Evolutionary conservation across 83 land plant species (phyloP), one percentile per base, ranked within the genome.

Genomic region (Diphasiastrum complanatum): DNA sequence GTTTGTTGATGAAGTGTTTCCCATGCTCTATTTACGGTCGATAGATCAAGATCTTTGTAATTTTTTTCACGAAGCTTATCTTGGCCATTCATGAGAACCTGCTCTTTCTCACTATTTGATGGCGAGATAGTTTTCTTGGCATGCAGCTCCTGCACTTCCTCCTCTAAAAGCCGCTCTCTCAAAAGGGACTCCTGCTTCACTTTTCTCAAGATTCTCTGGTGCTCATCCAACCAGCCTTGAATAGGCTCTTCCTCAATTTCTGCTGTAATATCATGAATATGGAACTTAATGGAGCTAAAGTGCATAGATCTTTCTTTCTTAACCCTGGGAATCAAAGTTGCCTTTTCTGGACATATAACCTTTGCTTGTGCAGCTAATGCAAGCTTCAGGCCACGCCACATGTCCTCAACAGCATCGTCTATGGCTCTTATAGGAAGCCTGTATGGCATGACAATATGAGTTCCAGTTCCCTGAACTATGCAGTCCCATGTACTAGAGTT

Each of bases 151-250:
- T 66, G 57, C 45, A 73, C 33, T 28, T 70, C 29, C 11, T 84
- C 85, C 8, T 93, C 89, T 26, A 89, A 71, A 52, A 86, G 74
- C 27, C 80, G 79, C 54, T 81, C 78, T 66, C 91, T 74, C 14
- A 82, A 81, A 74, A 75, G 76, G 40, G 79, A 61, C 50, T 88
- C 96, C 72, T 79, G 69, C 12, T 79, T 81, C 64, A 80, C 86
- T 40, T 86, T 86, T 46, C 71, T 78, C 79, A 88, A 60, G 46
- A 93, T 71, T 2, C 72, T 82, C 61, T 78, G 83, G 75, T 93
- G 99, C 52, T 93, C 92, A 73, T 93, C 99, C 59, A 93, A 85
- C 99, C 99, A 93, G 25, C 99, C 99, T 63, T 93, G 99, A 43
- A 93, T 38, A 36, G 99, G 99, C 65, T 93, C 99, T 61, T 93